phyloP scores from a whole-genome alignment of 108 stramenopile genomes.

The Pelagomonas calceolata region DNA sequence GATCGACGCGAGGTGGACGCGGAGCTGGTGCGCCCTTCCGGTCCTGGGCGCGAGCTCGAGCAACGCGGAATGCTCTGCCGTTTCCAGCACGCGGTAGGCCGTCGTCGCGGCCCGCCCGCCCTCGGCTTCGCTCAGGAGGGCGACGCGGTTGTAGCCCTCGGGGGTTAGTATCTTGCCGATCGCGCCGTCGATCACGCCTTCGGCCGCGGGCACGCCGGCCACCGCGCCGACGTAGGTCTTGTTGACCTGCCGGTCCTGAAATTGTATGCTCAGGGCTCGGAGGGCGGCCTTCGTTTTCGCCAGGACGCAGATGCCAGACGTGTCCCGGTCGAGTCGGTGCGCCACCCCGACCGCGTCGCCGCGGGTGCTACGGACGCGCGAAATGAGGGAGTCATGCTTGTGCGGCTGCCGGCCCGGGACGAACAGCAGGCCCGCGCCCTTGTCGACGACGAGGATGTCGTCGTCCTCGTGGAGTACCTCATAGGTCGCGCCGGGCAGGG shows the following conservation, averaged over 20 bases:
- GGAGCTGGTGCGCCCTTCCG: constrained; percentile 13
- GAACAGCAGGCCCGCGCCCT: constrained; percentile 6
- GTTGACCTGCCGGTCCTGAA: background rate
- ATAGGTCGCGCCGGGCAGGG: background rate
- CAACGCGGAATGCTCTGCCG: background rate
- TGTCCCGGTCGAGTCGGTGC: constrained; percentile 6
- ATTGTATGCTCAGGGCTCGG: background rate
- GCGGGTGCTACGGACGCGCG: background rate
- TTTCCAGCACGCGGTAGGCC: background rate
- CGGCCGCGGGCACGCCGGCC: background rate
- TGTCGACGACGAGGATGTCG: constrained; percentile 4
- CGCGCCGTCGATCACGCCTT: background rate
- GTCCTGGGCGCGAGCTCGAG: constrained; percentile 4
- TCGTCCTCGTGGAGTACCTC: constrained; percentile 6
- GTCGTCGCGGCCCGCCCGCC: background rate
- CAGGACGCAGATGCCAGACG: background rate
- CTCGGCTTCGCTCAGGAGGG: background rate
- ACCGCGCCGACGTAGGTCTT: constrained; percentile 5
- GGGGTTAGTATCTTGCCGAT: background rate
- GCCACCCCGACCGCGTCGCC: background rate
- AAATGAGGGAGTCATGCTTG: background rate
- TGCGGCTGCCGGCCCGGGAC: background rate
- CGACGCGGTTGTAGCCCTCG: background rate
- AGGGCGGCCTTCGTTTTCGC: background rate
- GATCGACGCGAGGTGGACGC: constrained; percentile 7